Base-by-base conservation (phyloP, 1,284 basidiomycete genomes). In the Wallemia ichthyophaga region DNA sequence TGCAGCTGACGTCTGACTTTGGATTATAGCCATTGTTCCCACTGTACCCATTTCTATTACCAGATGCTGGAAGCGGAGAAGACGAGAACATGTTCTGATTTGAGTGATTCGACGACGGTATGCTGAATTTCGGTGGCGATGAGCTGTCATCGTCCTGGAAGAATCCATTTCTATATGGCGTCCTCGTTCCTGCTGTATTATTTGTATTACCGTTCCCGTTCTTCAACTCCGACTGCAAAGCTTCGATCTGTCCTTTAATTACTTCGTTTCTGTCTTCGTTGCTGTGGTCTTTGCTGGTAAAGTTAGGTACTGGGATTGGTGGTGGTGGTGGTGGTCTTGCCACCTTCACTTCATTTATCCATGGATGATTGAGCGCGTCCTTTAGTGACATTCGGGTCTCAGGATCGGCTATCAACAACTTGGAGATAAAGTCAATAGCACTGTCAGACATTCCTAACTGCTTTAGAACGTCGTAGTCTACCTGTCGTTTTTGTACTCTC, bases 331-430 rank as follows among this genome's bases (percentile, higher is more conserved):
- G 13, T 13, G 37, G 11, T 48, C 37, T 11, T 15, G 37, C 7
- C n/a, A 21, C 37, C 37, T 48, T 48, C 13, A 48, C 37, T 61
- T 48, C 54, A 1, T 61, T 61, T 3, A 92, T 72, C 83, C 83
- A 85, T 0, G 75, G 73, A 64, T 86, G 82, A 0, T 69, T 32
- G 1, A 79, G 72, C 0, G 82, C 81, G 2, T 74, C 71, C 1
- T 69, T 66, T 60, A 82, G 73, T 1, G 76, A 74, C 73, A 83
- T 76, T 26, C 82, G 76, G 21, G 66, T 62, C 0, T 62, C 60
- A 0, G 82, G 80, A 60, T 79, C 71, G 56, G 70, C 69, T 25
- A 75, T 73, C 11, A 81, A 70, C 1, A 80, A 69, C 0, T 68
- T 63, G 1, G 63, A 61, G 56, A 80, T 72, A 63, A 80, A 80